A percentile compares a stretch with the other conserved stretches of the same genome.
These are phyloP conservation scores for Trypanosomatidae sp. DNA, from an alignment of 208 protist genomes.

Conservation along the genomic window DNA sequence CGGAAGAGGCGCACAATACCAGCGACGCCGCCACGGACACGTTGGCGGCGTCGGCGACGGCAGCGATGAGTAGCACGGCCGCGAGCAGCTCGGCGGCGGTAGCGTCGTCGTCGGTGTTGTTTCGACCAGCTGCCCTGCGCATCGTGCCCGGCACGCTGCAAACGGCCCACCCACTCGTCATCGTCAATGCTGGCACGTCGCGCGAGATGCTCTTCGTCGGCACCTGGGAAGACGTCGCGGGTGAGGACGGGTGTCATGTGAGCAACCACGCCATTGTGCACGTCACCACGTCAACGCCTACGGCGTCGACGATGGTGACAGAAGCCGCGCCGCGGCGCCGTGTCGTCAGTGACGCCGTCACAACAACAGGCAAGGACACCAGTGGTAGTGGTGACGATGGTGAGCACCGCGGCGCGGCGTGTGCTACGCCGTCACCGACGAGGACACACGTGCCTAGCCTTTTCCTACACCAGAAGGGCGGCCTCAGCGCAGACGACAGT, in stretches of 20 bases:
- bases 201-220: slow-evolving; percentile 45
- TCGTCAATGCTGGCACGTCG: slow-evolving; percentile 16
- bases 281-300: not conserved
- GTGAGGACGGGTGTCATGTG: not conserved
- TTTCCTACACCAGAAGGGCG: slow-evolving; percentile 29
- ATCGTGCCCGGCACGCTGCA: slow-evolving; percentile 25
- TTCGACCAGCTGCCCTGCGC: slow-evolving; percentile 10
- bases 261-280: slow-evolving; percentile 35
- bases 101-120: not conserved
- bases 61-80: no score
- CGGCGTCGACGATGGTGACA: not conserved
- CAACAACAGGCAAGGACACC: no score
- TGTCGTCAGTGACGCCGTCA: no score
- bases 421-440: not conserved
- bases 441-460: slow-evolving; percentile 35
- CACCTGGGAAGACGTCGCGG: slow-evolving; percentile 23
- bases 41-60: no score
- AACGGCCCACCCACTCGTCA: slow-evolving; percentile 26
- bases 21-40: no score
- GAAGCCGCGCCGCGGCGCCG: no score
- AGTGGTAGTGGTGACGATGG: no score
- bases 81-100: no score
- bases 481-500: slow-evolving; percentile 51
- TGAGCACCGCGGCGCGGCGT: not conserved
- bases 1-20: not conserved